phyloP scores from a whole-genome alignment of 192 early-diverging fungal genomes.

The Backusella luteola region DNA sequence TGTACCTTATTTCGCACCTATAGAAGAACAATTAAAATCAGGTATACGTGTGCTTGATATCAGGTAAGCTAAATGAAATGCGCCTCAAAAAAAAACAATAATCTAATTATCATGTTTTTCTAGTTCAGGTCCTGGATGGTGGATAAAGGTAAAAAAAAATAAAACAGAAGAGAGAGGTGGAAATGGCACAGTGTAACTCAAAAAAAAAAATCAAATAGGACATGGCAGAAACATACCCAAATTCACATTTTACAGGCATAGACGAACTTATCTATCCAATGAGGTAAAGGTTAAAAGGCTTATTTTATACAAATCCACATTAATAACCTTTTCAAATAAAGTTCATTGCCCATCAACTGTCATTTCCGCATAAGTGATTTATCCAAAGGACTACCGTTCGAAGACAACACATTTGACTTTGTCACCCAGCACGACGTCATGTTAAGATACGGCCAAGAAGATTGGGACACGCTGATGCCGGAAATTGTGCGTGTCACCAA shows the following conservation, averaged over 20 bases:
- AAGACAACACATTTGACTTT: slow-evolving; percentile 36
- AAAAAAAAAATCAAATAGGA: slow-evolving; percentile 13
- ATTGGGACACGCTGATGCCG: slow-evolving; percentile 24
- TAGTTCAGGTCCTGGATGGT: slow-evolving; percentile 35
- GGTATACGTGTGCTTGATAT: slow-evolving; percentile 29
- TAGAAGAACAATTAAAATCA: slow-evolving; percentile 22
- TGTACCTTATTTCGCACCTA: slow-evolving; percentile 17
- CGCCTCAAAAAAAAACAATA: not conserved
- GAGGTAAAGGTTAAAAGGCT: slow-evolving; percentile 6
- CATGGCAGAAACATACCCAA: slow-evolving; percentile 26
- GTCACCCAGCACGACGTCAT: slow-evolving; percentile 28
- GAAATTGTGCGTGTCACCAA: slow-evolving; percentile 37
- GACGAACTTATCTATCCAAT: slow-evolving; percentile 37
- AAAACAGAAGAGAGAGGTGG: not conserved
- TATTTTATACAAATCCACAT: no score
- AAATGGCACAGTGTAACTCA: not conserved
- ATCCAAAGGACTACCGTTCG: slow-evolving; percentile 31
- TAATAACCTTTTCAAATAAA: not conserved
- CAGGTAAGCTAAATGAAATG: slow-evolving; percentile 14
- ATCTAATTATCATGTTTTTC: not conserved
- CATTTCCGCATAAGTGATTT: slow-evolving; percentile 43
- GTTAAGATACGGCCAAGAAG: slow-evolving; percentile 18
- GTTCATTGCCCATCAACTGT: slow-evolving; percentile 37
- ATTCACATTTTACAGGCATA: slow-evolving; percentile 37
- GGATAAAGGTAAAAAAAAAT: slow-evolving; percentile 24